Base-by-base conservation (phyloP, 2,329 filamentous ascomycete genomes). In the Macrophomina phaseolina region DNA sequence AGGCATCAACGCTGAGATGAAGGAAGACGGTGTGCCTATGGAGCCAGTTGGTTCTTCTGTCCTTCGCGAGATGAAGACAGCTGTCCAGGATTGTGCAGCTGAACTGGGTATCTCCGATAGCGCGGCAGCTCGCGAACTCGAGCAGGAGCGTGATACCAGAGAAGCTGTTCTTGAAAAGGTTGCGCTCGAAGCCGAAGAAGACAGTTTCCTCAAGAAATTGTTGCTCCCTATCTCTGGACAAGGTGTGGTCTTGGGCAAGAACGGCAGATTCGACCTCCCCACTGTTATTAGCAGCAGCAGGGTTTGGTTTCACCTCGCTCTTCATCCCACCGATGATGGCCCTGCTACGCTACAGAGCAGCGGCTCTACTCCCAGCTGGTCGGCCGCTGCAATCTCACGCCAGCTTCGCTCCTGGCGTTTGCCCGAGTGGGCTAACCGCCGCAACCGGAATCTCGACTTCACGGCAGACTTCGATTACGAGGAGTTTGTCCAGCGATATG, bases 1-100 rank as follows among this genome's bases (percentile, higher is more conserved):
- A 23, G 95, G 95, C 62, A 97, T 99, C 81, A 98, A 98, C 72
- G 86, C 91, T 0, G 95, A 99, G 81, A 98, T 99, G 94, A 97
- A 94, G 74, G 90, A 94, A 69, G 95, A 99, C 71, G 95, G 95
- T 9, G 87, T 99, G 0, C 86, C 91, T n/a, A 86, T 96, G 2
- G 81, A 86, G 0, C 73, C 90, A 0, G 89, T 89, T 1, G 91
- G 91, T n/a, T 90, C 90, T 67, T 96, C 94, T 0, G 90, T 98
- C 9, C 77, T 94, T 14, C 89, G 91, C 45, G 94, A 97, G 76
- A 96, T 97, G 91, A 88, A 91, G 73, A 89, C 89, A 67, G 93
- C 94, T 1, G 87, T 97, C 5, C 81, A 88, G 0, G 90, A 92
- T 58, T 91, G 89, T 46, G 92, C 89, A 60, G 89, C 90, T 1